A percentile compares a stretch with the other conserved stretches of the same genome.
These are phyloP conservation scores for Solanum corneliomulleri DNA, from an alignment of 257 asterid species.

Conservation along the genomic window DNA sequence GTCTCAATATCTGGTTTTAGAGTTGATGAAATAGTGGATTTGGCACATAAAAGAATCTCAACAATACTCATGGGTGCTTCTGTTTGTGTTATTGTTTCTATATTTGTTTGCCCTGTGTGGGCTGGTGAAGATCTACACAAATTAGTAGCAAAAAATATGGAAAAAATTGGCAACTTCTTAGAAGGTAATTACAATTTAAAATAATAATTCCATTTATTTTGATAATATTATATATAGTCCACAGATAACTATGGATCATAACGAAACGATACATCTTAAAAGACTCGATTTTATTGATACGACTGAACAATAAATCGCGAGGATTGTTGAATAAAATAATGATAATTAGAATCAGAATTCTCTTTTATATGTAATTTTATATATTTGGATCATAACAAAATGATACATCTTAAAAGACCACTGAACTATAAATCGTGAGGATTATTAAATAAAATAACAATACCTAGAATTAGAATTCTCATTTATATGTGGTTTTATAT, in stretches of 20 bases:
- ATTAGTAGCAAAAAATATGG: conserved; percentile 39
- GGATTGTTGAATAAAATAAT: background rate
- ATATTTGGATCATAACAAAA: background rate
- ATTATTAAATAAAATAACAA: no score
- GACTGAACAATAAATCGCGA: background rate
- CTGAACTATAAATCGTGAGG: background rate
- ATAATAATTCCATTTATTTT: background rate
- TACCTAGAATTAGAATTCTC: background rate
- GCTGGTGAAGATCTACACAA: conserved; percentile 74
- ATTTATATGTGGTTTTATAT: no score
- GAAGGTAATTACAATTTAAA: conserved; percentile 27
- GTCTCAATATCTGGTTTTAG: conserved; percentile 57
- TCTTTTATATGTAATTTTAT: background rate
- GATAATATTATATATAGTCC: background rate
- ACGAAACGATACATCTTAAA: background rate
- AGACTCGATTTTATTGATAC: background rate
- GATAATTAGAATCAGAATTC: background rate
- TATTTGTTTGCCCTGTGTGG: conserved; percentile 60
- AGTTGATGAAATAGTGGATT: conserved; percentile 32
- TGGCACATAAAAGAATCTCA: conserved; percentile 43
- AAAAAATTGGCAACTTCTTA: conserved; percentile 43
- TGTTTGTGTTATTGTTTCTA: conserved; percentile 41
- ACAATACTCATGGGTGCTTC: conserved; percentile 57
- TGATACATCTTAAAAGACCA: no score
- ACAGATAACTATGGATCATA: background rate